Conservation (phyloP, 495 filamentous ascomycete genomes). For the Podospora conica region DNA sequence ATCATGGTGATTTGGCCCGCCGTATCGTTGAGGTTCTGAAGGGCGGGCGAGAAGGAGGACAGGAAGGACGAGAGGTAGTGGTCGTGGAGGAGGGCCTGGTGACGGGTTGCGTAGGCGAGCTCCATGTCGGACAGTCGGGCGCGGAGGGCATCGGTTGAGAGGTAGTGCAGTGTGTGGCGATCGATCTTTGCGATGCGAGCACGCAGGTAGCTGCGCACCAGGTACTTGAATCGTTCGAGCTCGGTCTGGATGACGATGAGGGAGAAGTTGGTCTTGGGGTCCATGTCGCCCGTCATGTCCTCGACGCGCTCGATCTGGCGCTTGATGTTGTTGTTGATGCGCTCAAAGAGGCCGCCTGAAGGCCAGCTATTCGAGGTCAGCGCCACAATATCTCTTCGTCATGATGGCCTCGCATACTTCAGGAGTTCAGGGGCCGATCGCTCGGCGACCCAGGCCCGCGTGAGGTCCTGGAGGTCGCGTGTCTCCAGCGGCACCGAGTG, state of each 20-base stretch:
- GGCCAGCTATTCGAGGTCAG: constrained; percentile 41
- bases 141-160: constrained; percentile 41
- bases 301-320: constrained; percentile 64
- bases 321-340: constrained; percentile 69
- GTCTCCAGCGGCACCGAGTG: constrained; percentile 52
- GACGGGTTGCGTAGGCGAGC: constrained; percentile 67
- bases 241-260: constrained; percentile 96
- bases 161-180: constrained; percentile 57
- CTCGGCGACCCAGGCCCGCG: constrained; percentile 89
- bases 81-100: constrained; percentile 70
- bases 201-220: constrained; percentile 77
- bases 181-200: constrained; percentile 86
- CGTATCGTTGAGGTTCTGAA: constrained; percentile 84
- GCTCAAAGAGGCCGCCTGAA: constrained; percentile 50
- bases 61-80: constrained; percentile 83
- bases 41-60: constrained; percentile 62
- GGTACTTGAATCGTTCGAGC: constrained; percentile 84
- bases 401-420: constrained; percentile 29
- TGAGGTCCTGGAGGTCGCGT: constrained; percentile 79
- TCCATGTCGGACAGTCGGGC: constrained; percentile 65
- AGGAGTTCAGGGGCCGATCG: constrained; percentile 78
- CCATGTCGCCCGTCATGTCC: constrained; percentile 70
- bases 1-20: constrained; percentile 88
- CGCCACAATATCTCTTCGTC: not conserved
- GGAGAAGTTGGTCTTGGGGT: constrained; percentile 81